These are phyloP conservation scores for Schizonepeta tenuifolia DNA, from an alignment of 257 asterid species.

Conservation along the genomic window DNA sequence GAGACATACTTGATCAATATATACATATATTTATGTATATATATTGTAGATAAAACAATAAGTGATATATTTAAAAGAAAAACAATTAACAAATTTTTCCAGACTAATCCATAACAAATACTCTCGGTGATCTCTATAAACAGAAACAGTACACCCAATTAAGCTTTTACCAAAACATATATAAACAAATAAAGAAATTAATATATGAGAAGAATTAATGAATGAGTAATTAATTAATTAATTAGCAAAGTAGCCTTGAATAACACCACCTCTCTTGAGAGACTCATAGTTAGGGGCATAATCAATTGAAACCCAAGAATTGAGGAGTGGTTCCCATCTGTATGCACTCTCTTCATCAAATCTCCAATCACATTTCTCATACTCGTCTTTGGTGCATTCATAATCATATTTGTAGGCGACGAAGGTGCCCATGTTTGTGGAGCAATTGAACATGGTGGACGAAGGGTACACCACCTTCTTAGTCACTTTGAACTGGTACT, in stretches of 20 bases:
- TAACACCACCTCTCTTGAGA: slow-evolving; percentile 73
- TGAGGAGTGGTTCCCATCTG: slow-evolving; percentile 29
- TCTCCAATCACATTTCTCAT: slow-evolving; percentile 55
- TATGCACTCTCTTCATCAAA: slow-evolving; percentile 59
- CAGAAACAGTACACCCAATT: too few relatives aligned
- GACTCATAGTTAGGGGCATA: slow-evolving; percentile 78
- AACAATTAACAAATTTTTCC: too few relatives aligned
- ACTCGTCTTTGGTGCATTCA: slow-evolving; percentile 29
- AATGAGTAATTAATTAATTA: neutral
- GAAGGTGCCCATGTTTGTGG: slow-evolving; percentile 80
- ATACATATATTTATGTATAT: too few relatives aligned
- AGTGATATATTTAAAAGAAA: too few relatives aligned
- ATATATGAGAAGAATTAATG: too few relatives aligned
- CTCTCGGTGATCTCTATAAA: too few relatives aligned
- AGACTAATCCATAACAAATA: too few relatives aligned
- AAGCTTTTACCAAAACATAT: too few relatives aligned
- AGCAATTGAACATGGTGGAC: slow-evolving; percentile 77
- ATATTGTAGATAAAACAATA: too few relatives aligned
- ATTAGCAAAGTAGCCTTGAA: slow-evolving; percentile 57
- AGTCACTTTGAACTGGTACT: slow-evolving; percentile 40
- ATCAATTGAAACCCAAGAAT: slow-evolving; percentile 38
- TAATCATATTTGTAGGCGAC: slow-evolving; percentile 52
- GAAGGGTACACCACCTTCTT: slow-evolving; percentile 46
- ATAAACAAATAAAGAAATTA: too few relatives aligned
- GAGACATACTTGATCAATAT: too few relatives aligned